phyloP scores from a whole-genome alignment of 1,284 basidiomycete genomes.

The Sanghuangporus sanghuang region DNA sequence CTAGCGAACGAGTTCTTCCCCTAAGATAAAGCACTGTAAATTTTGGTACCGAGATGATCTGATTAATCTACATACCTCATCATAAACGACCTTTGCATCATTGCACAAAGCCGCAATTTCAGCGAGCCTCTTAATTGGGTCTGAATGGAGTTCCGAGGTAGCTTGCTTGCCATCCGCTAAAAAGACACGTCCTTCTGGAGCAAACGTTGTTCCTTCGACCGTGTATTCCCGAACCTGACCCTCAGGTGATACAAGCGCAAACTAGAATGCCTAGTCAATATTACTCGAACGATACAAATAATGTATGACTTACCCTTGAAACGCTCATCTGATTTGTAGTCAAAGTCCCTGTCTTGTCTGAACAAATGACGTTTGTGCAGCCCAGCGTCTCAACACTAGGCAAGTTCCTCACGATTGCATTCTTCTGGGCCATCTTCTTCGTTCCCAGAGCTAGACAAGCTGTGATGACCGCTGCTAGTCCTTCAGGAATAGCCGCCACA shows the following conservation, averaged over 20 bases:
- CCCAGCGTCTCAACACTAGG: conserved; percentile 97
- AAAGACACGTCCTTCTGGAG: conserved; percentile 72
- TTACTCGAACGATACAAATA: conserved; percentile 10
- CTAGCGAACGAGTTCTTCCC: conserved; percentile 83
- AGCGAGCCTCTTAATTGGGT: conserved; percentile 75
- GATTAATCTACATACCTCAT: conserved; percentile 46
- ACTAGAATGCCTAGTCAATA: conserved; percentile 38
- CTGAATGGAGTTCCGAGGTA: conserved; percentile 54
- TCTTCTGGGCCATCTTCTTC: conserved; percentile 97
- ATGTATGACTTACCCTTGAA: conserved; percentile 52
- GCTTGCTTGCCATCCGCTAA: conserved; percentile 59
- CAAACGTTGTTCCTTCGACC: conserved; percentile 88
- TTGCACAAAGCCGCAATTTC: conserved; percentile 93
- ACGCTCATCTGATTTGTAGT: conserved; percentile 98
- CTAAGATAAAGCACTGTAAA: conserved; percentile 16
- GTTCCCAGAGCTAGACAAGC: conserved; percentile 94
- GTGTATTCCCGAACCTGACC: conserved; percentile 61
- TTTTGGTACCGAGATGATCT: neutral
- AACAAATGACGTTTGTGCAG: conserved; percentile 95
- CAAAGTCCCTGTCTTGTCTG: conserved; percentile 94
- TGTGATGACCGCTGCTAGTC: conserved; percentile 92
- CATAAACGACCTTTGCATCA: conserved; percentile 86
- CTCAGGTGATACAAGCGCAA: conserved; percentile 64
- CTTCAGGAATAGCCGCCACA: conserved; percentile 95
- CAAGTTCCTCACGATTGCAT: conserved; percentile 92